phyloP scores from a whole-genome alignment of 2,329 filamentous ascomycete species.

The Epichloe festucae region DNA sequence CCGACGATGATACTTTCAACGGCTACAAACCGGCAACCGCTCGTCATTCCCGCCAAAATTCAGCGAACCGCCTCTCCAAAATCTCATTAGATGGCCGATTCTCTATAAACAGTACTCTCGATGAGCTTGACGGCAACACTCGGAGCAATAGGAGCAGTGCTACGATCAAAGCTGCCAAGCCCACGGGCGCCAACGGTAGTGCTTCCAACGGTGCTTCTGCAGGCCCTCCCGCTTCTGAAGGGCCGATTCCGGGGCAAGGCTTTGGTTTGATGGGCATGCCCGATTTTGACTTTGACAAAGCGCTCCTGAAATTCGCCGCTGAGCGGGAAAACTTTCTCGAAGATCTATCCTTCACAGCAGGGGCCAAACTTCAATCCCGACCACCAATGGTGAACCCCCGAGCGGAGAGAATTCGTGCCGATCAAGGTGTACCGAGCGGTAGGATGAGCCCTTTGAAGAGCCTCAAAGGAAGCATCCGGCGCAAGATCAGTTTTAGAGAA shows the following conservation, averaged over 20 bases:
- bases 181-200: constrained; percentile 14
- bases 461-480: constrained; percentile 73
- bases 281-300: constrained; percentile 88
- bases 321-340: constrained; percentile 89
- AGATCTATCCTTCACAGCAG: constrained; percentile 79
- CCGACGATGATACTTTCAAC: constrained; percentile 27
- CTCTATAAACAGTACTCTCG: constrained; percentile 40
- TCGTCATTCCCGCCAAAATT: constrained; percentile 49
- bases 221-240: constrained; percentile 1
- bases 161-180: constrained; percentile 40
- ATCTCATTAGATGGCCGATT: constrained; percentile 35
- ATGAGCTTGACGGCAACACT: constrained; percentile 45
- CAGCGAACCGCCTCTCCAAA: constrained; percentile 45
- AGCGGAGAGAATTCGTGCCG: constrained; percentile 67
- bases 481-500: constrained; percentile 84
- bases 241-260: neutral
- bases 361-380: constrained; percentile 58
- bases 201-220: constrained; percentile 15
- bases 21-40: constrained; percentile 21
- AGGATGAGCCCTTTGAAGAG: constrained; percentile 43
- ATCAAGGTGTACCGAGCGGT: constrained; percentile 46
- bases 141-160: constrained; percentile 53
- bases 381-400: constrained; percentile 61
- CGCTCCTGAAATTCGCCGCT: constrained; percentile 86
- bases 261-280: constrained; percentile 18